These are phyloP conservation scores for Ochromonas danica DNA, from an alignment of 108 stramenopile genomes.

Conservation along the genomic window DNA sequence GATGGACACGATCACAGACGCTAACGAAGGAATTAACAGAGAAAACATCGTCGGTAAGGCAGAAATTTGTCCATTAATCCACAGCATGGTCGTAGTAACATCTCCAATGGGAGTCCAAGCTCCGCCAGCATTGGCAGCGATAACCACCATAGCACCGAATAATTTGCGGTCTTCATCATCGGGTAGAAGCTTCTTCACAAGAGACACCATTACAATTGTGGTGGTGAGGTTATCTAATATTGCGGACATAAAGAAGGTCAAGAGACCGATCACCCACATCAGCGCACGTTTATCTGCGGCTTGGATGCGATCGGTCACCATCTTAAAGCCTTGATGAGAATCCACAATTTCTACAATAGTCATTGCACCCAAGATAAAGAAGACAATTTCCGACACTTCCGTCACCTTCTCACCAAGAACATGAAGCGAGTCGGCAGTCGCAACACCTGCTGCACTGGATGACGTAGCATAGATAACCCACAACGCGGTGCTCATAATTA, in stretches of 20 bases:
- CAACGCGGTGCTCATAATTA: slow-evolving; percentile 83
- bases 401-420: slow-evolving; percentile 79
- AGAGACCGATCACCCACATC: slow-evolving; percentile 83
- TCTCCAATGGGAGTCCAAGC: slow-evolving; percentile 94
- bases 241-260: slow-evolving; percentile 83
- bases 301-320: slow-evolving; percentile 83
- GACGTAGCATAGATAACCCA: slow-evolving; percentile 90
- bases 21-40: slow-evolving; percentile 77
- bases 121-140: slow-evolving; percentile 89
- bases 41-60: slow-evolving; percentile 80
- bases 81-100: slow-evolving; percentile 92
- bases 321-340: slow-evolving; percentile 88
- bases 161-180: slow-evolving; percentile 72
- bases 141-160: slow-evolving; percentile 90
- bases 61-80: slow-evolving; percentile 83
- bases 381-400: slow-evolving; percentile 90
- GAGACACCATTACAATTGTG: slow-evolving; percentile 85
- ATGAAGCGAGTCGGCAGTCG: slow-evolving; percentile 63
- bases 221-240: slow-evolving; percentile 89
- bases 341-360: slow-evolving; percentile 92
- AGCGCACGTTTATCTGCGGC: slow-evolving; percentile 78
- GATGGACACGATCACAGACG: slow-evolving; percentile 73
- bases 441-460: slow-evolving; percentile 64
- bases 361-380: slow-evolving; percentile 84
- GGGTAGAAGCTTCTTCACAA: slow-evolving; percentile 78